Evolutionary conservation across 176 grass and related monocot species (phyloP).

Genomic region (Lolium multiflorum): DNA sequence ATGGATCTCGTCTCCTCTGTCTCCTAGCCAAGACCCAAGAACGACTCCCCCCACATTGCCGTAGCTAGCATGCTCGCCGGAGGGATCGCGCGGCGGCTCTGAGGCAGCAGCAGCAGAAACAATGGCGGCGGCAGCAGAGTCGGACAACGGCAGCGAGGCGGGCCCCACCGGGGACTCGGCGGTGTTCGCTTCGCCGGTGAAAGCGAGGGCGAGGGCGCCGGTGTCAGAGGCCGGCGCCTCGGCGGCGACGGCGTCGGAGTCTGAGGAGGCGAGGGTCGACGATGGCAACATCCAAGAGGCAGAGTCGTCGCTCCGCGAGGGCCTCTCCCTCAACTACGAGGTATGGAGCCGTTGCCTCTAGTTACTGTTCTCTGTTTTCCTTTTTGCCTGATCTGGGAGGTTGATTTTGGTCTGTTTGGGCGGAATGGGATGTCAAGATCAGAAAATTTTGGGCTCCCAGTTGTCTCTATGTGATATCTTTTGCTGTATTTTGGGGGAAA

Average conservation of each 20-base stretch:
- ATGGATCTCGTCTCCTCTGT: slow-evolving; percentile 51
- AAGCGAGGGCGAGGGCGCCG: slow-evolving; percentile 49
- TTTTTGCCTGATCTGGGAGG: slow-evolving; percentile 13
- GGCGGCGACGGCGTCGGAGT: slow-evolving; percentile 51
- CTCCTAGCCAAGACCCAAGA: slow-evolving; percentile 14
- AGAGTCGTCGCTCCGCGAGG: slow-evolving; percentile 95
- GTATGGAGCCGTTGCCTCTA: slow-evolving; percentile 30
- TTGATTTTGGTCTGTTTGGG: neutral
- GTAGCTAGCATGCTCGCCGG: slow-evolving; percentile 43
- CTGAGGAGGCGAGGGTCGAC: slow-evolving; percentile 72
- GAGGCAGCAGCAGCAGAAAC: slow-evolving; percentile 6
- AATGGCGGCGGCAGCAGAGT: slow-evolving; percentile 39
- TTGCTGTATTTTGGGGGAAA: slow-evolving; percentile 2
- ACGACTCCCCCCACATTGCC: neutral
- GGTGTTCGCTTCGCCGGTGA: slow-evolving; percentile 59
- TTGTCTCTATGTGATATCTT: neutral
- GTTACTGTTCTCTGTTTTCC: neutral
- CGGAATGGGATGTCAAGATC: neutral
- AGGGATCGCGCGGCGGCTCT: slow-evolving; percentile 22
- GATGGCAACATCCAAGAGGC: slow-evolving; percentile 98
- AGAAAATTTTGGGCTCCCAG: slow-evolving; percentile 29
- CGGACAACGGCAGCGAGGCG: slow-evolving; percentile 46
- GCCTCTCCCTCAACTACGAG: slow-evolving; percentile 99
- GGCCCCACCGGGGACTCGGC: slow-evolving; percentile 33
- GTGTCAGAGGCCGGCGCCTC: slow-evolving; percentile 55